A percentile compares a stretch with the other conserved stretches of the same genome.
Evolutionary conservation across 148 eudicot species (phyloP).

Genomic region (Hydrangea macrophylla): DNA sequence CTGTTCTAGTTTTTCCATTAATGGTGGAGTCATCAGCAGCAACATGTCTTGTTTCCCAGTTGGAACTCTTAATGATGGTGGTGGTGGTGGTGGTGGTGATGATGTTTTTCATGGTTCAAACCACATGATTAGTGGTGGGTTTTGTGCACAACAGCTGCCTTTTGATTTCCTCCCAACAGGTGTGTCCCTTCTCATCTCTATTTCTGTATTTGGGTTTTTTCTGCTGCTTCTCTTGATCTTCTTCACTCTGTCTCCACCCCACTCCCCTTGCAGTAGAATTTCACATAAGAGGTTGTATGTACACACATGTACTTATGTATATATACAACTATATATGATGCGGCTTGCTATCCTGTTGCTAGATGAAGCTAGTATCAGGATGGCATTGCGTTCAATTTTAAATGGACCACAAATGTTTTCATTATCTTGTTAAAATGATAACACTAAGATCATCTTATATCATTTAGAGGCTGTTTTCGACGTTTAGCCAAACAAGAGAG

Average conservation of each 20-base stretch:
- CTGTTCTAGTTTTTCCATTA: neutral
- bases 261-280: neutral
- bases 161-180: slow-evolving; percentile 27
- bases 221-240: neutral
- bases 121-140: slow-evolving; percentile 7
- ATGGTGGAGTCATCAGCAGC: neutral
- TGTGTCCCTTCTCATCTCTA: slow-evolving; percentile 6
- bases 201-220: slow-evolving; percentile 9
- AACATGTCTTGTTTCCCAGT: neutral
- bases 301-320: too few relatives aligned
- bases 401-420: neutral
- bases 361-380: too few relatives aligned
- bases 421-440: too few relatives aligned
- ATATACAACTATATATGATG: slow-evolving; percentile 3
- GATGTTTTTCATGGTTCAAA: neutral
- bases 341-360: too few relatives aligned
- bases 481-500: too few relatives aligned
- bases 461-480: too few relatives aligned
- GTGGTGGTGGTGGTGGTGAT: neutral
- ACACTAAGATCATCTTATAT: too few relatives aligned
- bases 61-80: neutral
- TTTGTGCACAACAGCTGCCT: slow-evolving; percentile 25
- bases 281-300: too few relatives aligned
- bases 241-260: neutral
- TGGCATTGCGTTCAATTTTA: neutral